A percentile compares a stretch with the other conserved stretches of the same genome.
Conservation (phyloP, 805 yeast species). For the Ascoidea rubescens region DNA sequence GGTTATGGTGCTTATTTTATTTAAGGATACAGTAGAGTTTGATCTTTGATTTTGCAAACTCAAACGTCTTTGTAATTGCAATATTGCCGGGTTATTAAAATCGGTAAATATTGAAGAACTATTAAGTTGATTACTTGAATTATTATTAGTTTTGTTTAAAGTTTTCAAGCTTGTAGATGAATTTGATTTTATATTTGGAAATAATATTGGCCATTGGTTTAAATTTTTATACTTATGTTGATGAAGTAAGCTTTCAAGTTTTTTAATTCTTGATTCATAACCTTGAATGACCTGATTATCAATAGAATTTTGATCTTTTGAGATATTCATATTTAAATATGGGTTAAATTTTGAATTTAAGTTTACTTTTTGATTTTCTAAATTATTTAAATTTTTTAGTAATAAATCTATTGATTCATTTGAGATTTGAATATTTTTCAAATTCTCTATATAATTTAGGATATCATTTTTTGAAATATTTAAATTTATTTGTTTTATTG, state of each 20-base stretch:
- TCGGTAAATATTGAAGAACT: no score
- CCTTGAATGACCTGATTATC: conserved; percentile 35
- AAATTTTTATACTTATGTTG: conserved; percentile 52
- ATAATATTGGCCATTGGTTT: conserved; percentile 24
- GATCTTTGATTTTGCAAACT: conserved; percentile 3
- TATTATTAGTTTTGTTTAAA: background rate
- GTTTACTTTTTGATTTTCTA: conserved; percentile 11
- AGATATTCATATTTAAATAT: conserved; percentile 2
- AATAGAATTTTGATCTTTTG: conserved; percentile 1
- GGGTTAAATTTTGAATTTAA: conserved; percentile 6
- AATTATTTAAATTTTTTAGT: conserved; percentile 22
- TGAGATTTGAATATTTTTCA: conserved; percentile 19
- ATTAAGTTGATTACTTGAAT: background rate
- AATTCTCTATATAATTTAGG: conserved; percentile 21
- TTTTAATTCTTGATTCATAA: conserved; percentile 57
- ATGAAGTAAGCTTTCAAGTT: conserved; percentile 65
- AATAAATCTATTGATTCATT: conserved; percentile 22
- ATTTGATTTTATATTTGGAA: background rate
- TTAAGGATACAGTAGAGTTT: conserved; percentile 6
- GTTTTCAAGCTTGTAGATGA: background rate
- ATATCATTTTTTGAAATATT: conserved; percentile 17
- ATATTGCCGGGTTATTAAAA: background rate
- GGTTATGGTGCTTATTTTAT: conserved; percentile 7
- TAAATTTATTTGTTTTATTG: conserved; percentile 10
- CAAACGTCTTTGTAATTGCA: background rate